phyloP scores from a whole-genome alignment of 106 monocot species.

The Apostasia ramifera region DNA sequence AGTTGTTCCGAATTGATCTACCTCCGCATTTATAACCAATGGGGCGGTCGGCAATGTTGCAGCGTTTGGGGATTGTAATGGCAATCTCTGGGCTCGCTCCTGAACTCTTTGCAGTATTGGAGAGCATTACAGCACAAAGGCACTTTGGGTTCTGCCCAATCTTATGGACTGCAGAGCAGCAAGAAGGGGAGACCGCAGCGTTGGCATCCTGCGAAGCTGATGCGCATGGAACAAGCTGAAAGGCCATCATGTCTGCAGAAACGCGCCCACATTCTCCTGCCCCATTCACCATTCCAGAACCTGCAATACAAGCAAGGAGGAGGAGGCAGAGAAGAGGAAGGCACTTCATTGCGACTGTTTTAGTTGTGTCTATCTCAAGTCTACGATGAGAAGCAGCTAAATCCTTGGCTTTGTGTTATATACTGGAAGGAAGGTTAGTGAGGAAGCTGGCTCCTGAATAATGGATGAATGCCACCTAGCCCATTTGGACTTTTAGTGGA shows the following conservation, averaged over 20 bases:
- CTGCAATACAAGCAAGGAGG: constrained; percentile 3
- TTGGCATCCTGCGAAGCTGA: constrained; percentile 33
- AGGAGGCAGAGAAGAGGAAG: constrained; percentile 17
- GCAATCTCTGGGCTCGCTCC: constrained; percentile 56
- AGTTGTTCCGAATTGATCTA: constrained; percentile 4
- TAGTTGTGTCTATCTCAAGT: background rate
- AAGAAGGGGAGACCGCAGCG: constrained; percentile 17
- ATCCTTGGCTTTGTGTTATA: too few relatives aligned
- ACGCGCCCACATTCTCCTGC: constrained; percentile 64
- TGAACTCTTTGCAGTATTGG: constrained; percentile 34
- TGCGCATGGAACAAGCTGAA: constrained; percentile 44
- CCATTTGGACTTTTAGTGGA: too few relatives aligned
- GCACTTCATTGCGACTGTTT: constrained; percentile 15
- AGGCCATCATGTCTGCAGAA: constrained; percentile 37
- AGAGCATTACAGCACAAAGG: constrained; percentile 75
- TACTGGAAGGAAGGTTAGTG: too few relatives aligned
- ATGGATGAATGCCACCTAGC: too few relatives aligned
- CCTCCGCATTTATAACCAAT: constrained; percentile 84
- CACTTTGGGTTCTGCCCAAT: constrained; percentile 54
- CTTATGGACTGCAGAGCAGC: constrained; percentile 38
- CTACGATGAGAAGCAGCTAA: too few relatives aligned
- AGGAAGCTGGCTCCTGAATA: too few relatives aligned
- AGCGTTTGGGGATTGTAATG: constrained; percentile 65
- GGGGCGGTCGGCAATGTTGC: constrained; percentile 55
- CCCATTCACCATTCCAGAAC: constrained; percentile 10